Evolutionary conservation across 257 asterid genomes (phyloP).

Genomic region (Plectranthus barbatus): DNA sequence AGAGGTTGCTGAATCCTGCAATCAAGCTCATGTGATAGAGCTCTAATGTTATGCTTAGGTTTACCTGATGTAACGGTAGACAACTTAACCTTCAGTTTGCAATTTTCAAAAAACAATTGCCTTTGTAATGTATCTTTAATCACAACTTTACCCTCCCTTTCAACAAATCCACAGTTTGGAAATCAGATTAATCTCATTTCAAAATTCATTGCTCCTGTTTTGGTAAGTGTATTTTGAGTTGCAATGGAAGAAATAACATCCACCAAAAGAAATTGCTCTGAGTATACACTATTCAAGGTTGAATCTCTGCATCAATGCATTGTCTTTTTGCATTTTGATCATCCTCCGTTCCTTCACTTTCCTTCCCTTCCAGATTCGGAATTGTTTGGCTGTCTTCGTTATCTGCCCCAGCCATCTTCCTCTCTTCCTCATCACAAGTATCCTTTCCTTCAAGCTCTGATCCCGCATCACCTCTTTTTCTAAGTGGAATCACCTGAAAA

Average conservation of each 20-base stretch:
- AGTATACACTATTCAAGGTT: background rate
- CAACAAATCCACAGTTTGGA: background rate
- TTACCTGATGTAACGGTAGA: slow-evolving; percentile 10
- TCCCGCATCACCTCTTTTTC: slow-evolving; percentile 54
- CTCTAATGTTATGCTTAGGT: slow-evolving; percentile 9
- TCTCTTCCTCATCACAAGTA: slow-evolving; percentile 17
- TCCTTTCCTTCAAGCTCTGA: slow-evolving; percentile 26
- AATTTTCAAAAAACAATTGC: background rate
- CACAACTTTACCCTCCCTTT: background rate
- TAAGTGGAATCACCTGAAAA: slow-evolving; percentile 79
- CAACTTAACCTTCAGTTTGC: slow-evolving; percentile 13
- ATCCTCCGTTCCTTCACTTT: slow-evolving; percentile 15
- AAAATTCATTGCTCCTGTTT: background rate
- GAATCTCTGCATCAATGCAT: slow-evolving; percentile 35
- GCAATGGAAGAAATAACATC: no score
- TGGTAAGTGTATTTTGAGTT: background rate
- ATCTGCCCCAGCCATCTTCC: background rate
- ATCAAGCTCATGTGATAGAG: background rate
- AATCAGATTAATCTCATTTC: background rate
- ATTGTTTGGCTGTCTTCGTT: slow-evolving; percentile 5
- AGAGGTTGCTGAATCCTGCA: background rate
- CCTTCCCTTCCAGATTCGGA: slow-evolving; percentile 15
- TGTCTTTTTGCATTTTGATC: slow-evolving; percentile 47
- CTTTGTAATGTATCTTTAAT: background rate
- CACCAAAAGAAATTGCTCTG: no score